Conservation (phyloP, 805 yeast genomes). For the Zygosaccharomyces pseudorouxii region DNA sequence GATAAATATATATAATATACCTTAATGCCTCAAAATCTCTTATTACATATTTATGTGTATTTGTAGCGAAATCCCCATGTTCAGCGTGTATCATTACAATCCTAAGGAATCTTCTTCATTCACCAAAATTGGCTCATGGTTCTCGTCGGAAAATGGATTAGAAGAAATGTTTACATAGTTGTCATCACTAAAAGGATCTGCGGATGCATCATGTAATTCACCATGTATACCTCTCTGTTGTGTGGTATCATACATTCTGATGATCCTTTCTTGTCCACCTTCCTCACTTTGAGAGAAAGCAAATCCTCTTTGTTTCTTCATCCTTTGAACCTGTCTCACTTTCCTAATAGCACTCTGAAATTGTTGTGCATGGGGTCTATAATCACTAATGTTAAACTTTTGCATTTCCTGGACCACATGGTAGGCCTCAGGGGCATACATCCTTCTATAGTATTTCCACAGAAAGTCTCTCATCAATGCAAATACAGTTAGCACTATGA, state of each 20-base stretch:
- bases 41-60: constrained; percentile 2
- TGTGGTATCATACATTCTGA: constrained; percentile 93
- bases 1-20: background rate
- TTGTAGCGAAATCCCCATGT: background rate
- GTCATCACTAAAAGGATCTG: constrained; percentile 29
- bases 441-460: constrained; percentile 93
- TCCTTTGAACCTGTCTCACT: constrained; percentile 96
- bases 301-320: constrained; percentile 97
- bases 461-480: constrained; percentile 83
- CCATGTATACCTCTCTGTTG: constrained; percentile 74
- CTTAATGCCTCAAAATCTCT: background rate
- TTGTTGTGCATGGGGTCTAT: constrained; percentile 92
- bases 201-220: constrained; percentile 44
- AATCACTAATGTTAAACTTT: constrained; percentile 87
- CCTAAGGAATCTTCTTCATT: constrained; percentile 7
- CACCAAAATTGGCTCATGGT: constrained; percentile 3
- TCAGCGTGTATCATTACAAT: constrained; percentile 4
- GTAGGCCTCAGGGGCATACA: constrained; percentile 85
- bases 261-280: constrained; percentile 79
- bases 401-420: constrained; percentile 97
- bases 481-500: constrained; percentile 66
- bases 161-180: constrained; percentile 14
- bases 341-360: constrained; percentile 96
- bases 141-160: constrained; percentile 15
- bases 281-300: constrained; percentile 96